Conservation (phyloP, 768 basidiomycete genomes). For the Hygrocybe punicea region DNA sequence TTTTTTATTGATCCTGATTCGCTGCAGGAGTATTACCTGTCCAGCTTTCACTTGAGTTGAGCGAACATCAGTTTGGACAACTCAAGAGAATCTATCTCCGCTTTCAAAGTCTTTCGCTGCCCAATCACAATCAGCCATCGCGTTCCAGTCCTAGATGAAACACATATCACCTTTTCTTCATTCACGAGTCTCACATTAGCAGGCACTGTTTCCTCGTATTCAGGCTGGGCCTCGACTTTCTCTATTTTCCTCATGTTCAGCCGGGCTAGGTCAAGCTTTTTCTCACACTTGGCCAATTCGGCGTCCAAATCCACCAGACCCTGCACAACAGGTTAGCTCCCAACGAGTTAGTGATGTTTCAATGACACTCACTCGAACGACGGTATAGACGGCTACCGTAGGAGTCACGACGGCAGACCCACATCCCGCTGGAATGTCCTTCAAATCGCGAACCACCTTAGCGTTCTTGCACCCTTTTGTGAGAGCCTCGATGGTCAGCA, state of each 20-base stretch:
- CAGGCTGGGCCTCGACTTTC: constrained; percentile 67
- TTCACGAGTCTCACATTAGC: constrained; percentile 69
- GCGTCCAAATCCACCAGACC: constrained; percentile 86
- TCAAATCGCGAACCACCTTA: constrained; percentile 57
- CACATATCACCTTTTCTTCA: constrained; percentile 69
- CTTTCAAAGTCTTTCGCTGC: constrained; percentile 73
- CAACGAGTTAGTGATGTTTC: not conserved
- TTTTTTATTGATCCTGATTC: too few species aligned
- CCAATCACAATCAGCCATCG: constrained; percentile 4
- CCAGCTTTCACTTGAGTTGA: constrained; percentile 60
- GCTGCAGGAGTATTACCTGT: too few species aligned
- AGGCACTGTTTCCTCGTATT: constrained; percentile 80
- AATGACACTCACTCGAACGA: constrained; percentile 68
- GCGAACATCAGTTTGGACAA: constrained; percentile 73
- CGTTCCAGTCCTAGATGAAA: constrained; percentile 5
- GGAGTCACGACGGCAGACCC: constrained; percentile 78
- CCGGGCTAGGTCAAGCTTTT: constrained; percentile 75
- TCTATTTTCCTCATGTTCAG: constrained; percentile 71
- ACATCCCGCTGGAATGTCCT: constrained; percentile 83
- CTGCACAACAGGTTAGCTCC: constrained; percentile 37
- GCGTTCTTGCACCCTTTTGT: constrained; percentile 85
- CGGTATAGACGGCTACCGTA: constrained; percentile 72
- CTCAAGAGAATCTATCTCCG: constrained; percentile 72
- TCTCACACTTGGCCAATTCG: constrained; percentile 86
- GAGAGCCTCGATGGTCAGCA: constrained; percentile 70